Conservation (phyloP, 805 yeast genomes). For the Saitoella complicata region DNA sequence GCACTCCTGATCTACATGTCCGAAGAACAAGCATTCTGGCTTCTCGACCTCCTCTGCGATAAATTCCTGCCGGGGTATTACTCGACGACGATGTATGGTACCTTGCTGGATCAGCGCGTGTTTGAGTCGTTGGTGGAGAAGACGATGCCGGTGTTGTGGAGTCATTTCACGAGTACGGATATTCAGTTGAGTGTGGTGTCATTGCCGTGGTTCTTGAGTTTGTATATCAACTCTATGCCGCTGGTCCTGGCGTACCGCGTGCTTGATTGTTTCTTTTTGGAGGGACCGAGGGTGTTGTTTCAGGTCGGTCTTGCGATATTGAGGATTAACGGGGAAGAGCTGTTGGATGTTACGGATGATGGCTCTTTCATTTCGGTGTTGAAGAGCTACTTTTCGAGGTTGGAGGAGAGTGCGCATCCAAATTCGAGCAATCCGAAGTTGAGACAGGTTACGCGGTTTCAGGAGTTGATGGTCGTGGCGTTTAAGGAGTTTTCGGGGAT, state of each 20-base stretch:
- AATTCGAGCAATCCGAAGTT: slow-evolving; percentile 46
- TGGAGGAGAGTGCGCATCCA: slow-evolving; percentile 63
- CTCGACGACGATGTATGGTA: slow-evolving; percentile 95
- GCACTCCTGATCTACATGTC: slow-evolving; percentile 49
- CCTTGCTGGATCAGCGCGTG: slow-evolving; percentile 81
- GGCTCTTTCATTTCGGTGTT: slow-evolving; percentile 78
- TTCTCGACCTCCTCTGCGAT: slow-evolving; percentile 65
- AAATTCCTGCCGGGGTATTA: slow-evolving; percentile 86
- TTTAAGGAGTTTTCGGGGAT: slow-evolving; percentile 77
- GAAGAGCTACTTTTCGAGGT: slow-evolving; percentile 60
- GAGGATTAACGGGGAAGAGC: slow-evolving; percentile 70
- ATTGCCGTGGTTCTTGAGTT: slow-evolving; percentile 87
- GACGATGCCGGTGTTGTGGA: slow-evolving; percentile 79
- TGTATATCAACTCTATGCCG: slow-evolving; percentile 88
- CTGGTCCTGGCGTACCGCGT: slow-evolving; percentile 82
- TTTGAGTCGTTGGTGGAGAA: slow-evolving; percentile 79
- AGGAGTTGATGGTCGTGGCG: slow-evolving; percentile 77
- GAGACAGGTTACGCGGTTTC: slow-evolving; percentile 64
- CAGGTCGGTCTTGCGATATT: slow-evolving; percentile 89
- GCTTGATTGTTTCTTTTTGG: slow-evolving; percentile 73
- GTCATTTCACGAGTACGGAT: slow-evolving; percentile 59
- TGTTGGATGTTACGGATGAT: slow-evolving; percentile 71
- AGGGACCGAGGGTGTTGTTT: slow-evolving; percentile 77
- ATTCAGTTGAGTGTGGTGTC: slow-evolving; percentile 88
- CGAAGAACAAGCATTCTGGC: slow-evolving; percentile 97